phyloP scores from a whole-genome alignment of 306 rosid genomes.

The Casuarina glauca region DNA sequence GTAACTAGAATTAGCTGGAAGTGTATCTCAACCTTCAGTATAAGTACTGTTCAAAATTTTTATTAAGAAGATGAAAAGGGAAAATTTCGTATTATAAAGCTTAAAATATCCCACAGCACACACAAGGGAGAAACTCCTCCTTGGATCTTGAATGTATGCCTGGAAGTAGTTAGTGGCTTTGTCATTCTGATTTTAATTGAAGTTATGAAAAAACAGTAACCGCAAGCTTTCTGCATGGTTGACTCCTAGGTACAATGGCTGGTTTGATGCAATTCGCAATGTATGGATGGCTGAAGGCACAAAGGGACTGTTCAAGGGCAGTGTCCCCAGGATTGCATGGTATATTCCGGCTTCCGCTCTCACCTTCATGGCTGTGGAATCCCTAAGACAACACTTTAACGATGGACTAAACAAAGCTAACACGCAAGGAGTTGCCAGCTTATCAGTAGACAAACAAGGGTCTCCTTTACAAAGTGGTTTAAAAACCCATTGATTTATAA shows the following conservation, averaged over 20 bases:
- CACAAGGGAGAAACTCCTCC: background rate
- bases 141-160: background rate
- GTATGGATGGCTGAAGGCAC: slow-evolving; percentile 71
- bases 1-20: background rate
- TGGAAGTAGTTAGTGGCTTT: background rate
- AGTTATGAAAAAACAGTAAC: slow-evolving; percentile 9
- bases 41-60: background rate
- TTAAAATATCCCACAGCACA: background rate
- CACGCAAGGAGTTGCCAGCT: slow-evolving; percentile 40
- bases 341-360: slow-evolving; percentile 92
- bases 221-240: slow-evolving; percentile 9
- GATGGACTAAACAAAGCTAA: slow-evolving; percentile 32
- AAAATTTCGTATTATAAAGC: background rate
- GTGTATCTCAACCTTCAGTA: background rate
- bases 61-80: background rate
- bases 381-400: slow-evolving; percentile 69
- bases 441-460: slow-evolving; percentile 50
- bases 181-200: slow-evolving; percentile 9
- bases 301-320: slow-evolving; percentile 75
- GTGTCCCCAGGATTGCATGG: slow-evolving; percentile 86
- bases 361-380: slow-evolving; percentile 90
- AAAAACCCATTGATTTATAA: slow-evolving; percentile 19
- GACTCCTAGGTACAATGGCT: slow-evolving; percentile 62
- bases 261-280: slow-evolving; percentile 65
- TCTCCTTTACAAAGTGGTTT: slow-evolving; percentile 42